These are phyloP conservation scores for Helicostylum pulchrum DNA, from an alignment of 192 early-diverging fungal species.

Conservation along the genomic window DNA sequence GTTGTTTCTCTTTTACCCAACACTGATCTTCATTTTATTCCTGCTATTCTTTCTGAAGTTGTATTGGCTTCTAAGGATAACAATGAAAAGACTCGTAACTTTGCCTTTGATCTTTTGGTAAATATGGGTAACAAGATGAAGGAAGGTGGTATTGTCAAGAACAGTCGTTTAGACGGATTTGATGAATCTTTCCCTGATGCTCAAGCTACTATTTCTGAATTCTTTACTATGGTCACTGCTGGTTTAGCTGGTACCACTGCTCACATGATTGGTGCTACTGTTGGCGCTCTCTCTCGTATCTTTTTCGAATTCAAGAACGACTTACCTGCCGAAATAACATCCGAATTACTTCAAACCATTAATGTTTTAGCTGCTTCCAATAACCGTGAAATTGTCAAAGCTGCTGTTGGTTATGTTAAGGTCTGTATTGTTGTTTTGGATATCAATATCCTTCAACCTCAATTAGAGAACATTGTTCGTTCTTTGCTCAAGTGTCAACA, in stretches of 20 bases:
- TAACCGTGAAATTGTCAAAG: slow-evolving; percentile 89
- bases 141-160: slow-evolving; percentile 54
- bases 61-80: slow-evolving; percentile 93
- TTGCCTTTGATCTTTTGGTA: slow-evolving; percentile 82
- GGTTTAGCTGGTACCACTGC: slow-evolving; percentile 90
- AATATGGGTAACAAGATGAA: slow-evolving; percentile 91
- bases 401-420: slow-evolving; percentile 92
- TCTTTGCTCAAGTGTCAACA: slow-evolving; percentile 80
- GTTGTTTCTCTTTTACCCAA: slow-evolving; percentile 63
- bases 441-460: slow-evolving; percentile 62
- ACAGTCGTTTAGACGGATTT: slow-evolving; percentile 31
- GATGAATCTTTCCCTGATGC: slow-evolving; percentile 40
- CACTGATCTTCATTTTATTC: slow-evolving; percentile 80
- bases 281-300: slow-evolving; percentile 78
- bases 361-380: slow-evolving; percentile 75
- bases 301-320: slow-evolving; percentile 89
- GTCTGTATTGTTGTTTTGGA: slow-evolving; percentile 79
- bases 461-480: slow-evolving; percentile 69
- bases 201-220: slow-evolving; percentile 69
- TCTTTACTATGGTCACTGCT: slow-evolving; percentile 90
- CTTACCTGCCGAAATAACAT: slow-evolving; percentile 58
- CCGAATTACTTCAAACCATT: slow-evolving; percentile 78
- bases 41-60: slow-evolving; percentile 83
- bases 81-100: slow-evolving; percentile 79
- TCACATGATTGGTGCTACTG: slow-evolving; percentile 90